These are phyloP conservation scores for Candida boleticola DNA, from an alignment of 805 yeast genomes.

Conservation along the genomic window DNA sequence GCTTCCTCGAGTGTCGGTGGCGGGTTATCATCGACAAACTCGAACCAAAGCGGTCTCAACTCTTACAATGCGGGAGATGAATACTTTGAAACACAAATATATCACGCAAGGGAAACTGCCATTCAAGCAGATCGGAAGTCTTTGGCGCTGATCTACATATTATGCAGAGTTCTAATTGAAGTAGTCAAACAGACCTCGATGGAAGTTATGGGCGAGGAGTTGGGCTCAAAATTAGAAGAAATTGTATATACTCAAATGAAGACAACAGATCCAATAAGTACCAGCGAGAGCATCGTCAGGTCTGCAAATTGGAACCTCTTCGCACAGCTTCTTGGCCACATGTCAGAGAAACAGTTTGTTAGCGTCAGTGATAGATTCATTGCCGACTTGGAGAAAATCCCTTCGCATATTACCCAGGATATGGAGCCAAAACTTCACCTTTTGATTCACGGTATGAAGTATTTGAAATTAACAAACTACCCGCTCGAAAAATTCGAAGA, in stretches of 20 bases:
- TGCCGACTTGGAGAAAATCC: slow-evolving; percentile 85
- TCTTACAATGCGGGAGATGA: slow-evolving; percentile 15
- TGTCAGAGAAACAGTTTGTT: slow-evolving; percentile 80
- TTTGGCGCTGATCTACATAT: slow-evolving; percentile 78
- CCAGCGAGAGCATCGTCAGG: slow-evolving; percentile 61
- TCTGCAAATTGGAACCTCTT: slow-evolving; percentile 93
- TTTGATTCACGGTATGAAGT: slow-evolving; percentile 89
- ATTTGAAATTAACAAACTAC: slow-evolving; percentile 70
- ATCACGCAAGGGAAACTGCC: slow-evolving; percentile 59
- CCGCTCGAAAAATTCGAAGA: slow-evolving; percentile 92
- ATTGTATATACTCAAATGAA: slow-evolving; percentile 87
- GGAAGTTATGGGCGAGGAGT: slow-evolving; percentile 71
- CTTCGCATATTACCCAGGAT: slow-evolving; percentile 33
- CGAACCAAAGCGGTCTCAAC: not conserved
- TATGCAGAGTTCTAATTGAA: slow-evolving; percentile 90
- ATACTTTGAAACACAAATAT: slow-evolving; percentile 30
- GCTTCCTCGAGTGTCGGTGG: slow-evolving; percentile 33
- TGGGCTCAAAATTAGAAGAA: slow-evolving; percentile 84
- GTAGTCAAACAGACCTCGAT: slow-evolving; percentile 84
- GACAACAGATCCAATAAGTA: slow-evolving; percentile 79
- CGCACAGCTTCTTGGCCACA: slow-evolving; percentile 84
- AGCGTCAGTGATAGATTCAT: slow-evolving; percentile 92
- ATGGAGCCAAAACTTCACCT: slow-evolving; percentile 62
- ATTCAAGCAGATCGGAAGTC: slow-evolving; percentile 86
- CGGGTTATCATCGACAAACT: not conserved